Base-by-base conservation (phyloP, 2,329 filamentous ascomycete genomes). In the Anisogramma anomala region DNA sequence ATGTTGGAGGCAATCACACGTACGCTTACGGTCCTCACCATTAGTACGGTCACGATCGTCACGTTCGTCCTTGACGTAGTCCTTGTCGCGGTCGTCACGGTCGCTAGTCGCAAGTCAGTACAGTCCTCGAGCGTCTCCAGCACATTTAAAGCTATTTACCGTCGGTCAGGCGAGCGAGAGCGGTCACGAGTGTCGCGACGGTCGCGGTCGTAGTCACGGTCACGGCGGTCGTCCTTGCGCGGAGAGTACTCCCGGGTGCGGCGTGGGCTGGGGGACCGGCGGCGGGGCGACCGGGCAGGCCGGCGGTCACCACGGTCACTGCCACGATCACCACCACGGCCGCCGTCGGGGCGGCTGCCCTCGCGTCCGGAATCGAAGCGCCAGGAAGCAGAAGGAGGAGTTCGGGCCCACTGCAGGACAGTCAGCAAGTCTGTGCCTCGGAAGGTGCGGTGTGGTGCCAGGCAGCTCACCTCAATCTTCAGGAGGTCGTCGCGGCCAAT, bases 301-400 rank as follows among this genome's bases (percentile, higher is more conserved):
- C 64, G 72, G 31, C 38, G 38, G 3, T 41, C 38, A 50, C 64
- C 71, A 22, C 38, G 38, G 15, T 40, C 38, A 14, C 17, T 14
- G 17, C 32, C 32, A 11, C 32, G 32, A 23, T 34, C 32, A 14
- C 32, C 15, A 20, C 30, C 38, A 40, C 38, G 38, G 30, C 33
- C 38, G 13, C 38, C 31, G 11, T 31, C 38, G 49, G n/a, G n/a
- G n/a, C 77, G 74, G 47, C 82, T 77, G 50, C 79, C 82, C 55
- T 86, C 83, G 56, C 83, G 79, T 47, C 88, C 89, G 52, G 86
- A 87, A 63, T 95, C 91, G 60, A 98, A 98, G 48, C 91, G 84
- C 91, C 91, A 98, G 22, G 88, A 96, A 39, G 91, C 91, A 52
- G 91, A 96, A 36, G 91, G 91, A 55, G 91, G 91, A 56, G 91